Percentiles rank a stretch among this genome's conserved stretches.
Conservation (phyloP, 1,284 basidiomycete genomes). For the Heterobasidion irregulare region DNA sequence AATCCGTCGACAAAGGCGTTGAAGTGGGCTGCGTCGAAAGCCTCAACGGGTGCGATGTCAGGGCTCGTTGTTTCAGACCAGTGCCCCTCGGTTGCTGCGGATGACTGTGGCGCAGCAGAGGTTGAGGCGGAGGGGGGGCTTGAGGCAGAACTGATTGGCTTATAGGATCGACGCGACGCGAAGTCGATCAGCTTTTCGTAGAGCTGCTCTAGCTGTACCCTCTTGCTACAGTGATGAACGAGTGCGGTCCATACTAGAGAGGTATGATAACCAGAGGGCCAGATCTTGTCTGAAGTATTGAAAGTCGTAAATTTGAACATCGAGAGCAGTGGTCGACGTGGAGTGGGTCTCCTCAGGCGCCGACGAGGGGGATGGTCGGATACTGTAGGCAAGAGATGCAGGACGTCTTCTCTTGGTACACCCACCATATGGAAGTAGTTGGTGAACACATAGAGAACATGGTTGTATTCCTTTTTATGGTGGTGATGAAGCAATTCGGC, state of each 20-base stretch:
- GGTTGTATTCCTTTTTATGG: slow-evolving; percentile 12
- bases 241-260: slow-evolving; percentile 29
- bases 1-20: slow-evolving; percentile 17
- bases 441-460: slow-evolving; percentile 18
- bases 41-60: slow-evolving; percentile 6
- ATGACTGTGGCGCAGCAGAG: too few relatives aligned
- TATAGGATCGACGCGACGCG: neutral
- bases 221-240: slow-evolving; percentile 3
- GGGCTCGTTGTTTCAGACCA: neutral
- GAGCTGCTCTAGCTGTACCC: neutral
- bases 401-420: slow-evolving; percentile 18
- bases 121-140: too few relatives aligned
- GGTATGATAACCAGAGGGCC: slow-evolving; percentile 25
- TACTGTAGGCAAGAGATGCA: slow-evolving; percentile 1
- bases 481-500: slow-evolving; percentile 28
- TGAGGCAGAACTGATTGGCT: too few relatives aligned
- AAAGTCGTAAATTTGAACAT: slow-evolving; percentile 5
- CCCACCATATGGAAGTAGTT: slow-evolving; percentile 26
- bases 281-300: slow-evolving; percentile 18
- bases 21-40: slow-evolving; percentile 18
- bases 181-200: neutral
- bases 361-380: slow-evolving; percentile 1
- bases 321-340: neutral
- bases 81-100: neutral
- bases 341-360: neutral